Conservation (phyloP, 306 rosid species). For the Rosa persica region DNA sequence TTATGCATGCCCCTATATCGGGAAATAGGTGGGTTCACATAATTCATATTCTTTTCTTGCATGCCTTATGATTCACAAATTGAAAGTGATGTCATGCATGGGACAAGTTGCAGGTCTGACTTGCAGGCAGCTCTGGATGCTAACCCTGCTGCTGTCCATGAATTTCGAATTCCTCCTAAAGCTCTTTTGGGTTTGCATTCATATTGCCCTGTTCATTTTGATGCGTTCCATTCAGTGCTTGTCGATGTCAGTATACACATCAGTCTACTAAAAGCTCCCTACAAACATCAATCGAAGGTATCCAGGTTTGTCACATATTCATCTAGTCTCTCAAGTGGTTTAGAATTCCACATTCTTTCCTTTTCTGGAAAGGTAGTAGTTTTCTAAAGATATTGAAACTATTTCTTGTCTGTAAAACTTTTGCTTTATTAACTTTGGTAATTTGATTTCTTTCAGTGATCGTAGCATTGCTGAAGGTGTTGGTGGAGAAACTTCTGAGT, state of each 20-base stretch:
- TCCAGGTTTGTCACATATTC: constrained; percentile 65
- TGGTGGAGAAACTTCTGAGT: constrained; percentile 33
- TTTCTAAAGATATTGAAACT: neutral
- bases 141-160: constrained; percentile 72
- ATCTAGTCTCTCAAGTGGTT: constrained; percentile 24
- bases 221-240: constrained; percentile 74
- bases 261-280: constrained; percentile 59
- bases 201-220: constrained; percentile 84
- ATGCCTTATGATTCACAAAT: constrained; percentile 9
- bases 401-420: neutral
- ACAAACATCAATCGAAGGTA: constrained; percentile 40
- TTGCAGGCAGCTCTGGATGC: constrained; percentile 50
- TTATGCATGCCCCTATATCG: constrained; percentile 62
- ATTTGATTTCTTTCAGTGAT: constrained; percentile 45
- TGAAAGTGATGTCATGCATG: constrained; percentile 32
- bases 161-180: constrained; percentile 81
- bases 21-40: constrained; percentile 63
- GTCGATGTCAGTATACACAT: constrained; percentile 77
- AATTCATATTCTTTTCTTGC: constrained; percentile 9
- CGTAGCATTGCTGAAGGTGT: constrained; percentile 32
- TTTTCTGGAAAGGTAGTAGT: constrained; percentile 2
- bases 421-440: constrained; percentile 18
- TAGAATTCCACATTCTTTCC: constrained; percentile 3
- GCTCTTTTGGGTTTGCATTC: constrained; percentile 85
- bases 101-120: constrained; percentile 50